Evolutionary conservation across 331 rosid genomes (phyloP).

Genomic region (Ulmus americana): DNA sequence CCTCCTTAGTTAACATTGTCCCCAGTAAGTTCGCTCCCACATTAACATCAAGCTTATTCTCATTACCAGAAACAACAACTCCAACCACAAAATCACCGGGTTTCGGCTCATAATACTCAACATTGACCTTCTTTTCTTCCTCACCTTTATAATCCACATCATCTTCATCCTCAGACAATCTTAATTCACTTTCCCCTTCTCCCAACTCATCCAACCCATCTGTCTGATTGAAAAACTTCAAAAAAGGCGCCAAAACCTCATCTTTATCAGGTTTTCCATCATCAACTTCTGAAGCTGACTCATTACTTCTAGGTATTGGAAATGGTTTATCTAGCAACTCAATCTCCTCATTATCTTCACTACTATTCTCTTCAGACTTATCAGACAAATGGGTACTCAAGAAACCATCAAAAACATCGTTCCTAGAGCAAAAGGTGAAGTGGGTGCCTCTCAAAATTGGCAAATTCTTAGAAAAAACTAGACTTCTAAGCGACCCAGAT

Average conservation of each 20-base stretch:
- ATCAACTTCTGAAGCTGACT: slow-evolving; percentile 33
- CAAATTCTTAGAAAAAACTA: slow-evolving; percentile 27
- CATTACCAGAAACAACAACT: slow-evolving; percentile 79
- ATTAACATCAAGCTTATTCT: slow-evolving; percentile 70
- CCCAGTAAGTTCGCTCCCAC: slow-evolving; percentile 81
- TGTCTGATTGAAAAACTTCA: slow-evolving; percentile 58
- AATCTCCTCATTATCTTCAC: slow-evolving; percentile 47
- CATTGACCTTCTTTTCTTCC: slow-evolving; percentile 37
- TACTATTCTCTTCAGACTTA: slow-evolving; percentile 25
- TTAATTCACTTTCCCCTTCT: slow-evolving; percentile 29
- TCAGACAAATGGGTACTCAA: slow-evolving; percentile 42
- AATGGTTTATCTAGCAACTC: slow-evolving; percentile 63
- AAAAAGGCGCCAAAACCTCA: slow-evolving; percentile 64
- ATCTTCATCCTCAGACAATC: slow-evolving; percentile 35
- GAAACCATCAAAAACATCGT: slow-evolving; percentile 45
- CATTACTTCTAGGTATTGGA: slow-evolving; percentile 32
- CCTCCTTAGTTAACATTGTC: slow-evolving; percentile 88
- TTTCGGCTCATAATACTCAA: slow-evolving; percentile 83
- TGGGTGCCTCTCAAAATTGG: slow-evolving; percentile 32
- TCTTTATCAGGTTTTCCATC: slow-evolving; percentile 30
- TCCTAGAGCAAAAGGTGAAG: slow-evolving; percentile 47
- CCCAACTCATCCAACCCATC: slow-evolving; percentile 36
- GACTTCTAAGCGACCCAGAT: slow-evolving; percentile 18
- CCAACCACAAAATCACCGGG: slow-evolving; percentile 82
- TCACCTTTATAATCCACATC: slow-evolving; percentile 27